Evolutionary conservation across 805 yeast species (phyloP), one percentile per base, ranked within the genome.

Genomic region (Blastobotrys robertii): DNA sequence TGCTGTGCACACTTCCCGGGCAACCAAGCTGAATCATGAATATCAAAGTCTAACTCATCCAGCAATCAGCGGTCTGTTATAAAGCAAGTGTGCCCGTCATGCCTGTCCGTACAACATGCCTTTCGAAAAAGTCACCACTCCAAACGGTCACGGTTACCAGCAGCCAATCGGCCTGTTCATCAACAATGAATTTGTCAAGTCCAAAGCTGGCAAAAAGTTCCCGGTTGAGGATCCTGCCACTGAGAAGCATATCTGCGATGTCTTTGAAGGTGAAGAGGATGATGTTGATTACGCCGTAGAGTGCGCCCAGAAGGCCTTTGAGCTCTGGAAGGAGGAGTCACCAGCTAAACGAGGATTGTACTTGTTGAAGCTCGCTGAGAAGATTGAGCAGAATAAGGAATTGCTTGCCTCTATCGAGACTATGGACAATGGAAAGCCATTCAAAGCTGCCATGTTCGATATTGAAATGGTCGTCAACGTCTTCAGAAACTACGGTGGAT

Each of bases 81-180:
- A n/a, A n/a, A n/a, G n/a, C n/a, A n/a, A n/a, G n/a, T n/a, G n/a
- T n/a, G n/a, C n/a, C n/a, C n/a, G n/a, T n/a, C n/a, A n/a, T n/a
- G n/a, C n/a, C n/a, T n/a, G n/a, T n/a, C n/a, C n/a, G n/a, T n/a
- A n/a, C n/a, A 31, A 31, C 7, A 33, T 33, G 35, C 12, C 16
- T 8, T 33, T 29, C 4, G 29, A 15, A 9, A 19, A 65, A 31
- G 62, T 81, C 50, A 72, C 70, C 8, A 65, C 79, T 46, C 87
- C 88, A 49, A 80, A 77, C 50, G 88, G 88, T 25, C 51, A 66
- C 29, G 65, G 69, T 30, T 82, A 81, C 58, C 70, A 76, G 41
- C 94, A 84, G 67, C 95, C 95, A 54, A 79, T 83, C 8, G 95
- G 95, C 50, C 66, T 87, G 52, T 88, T 84, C 72, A 84, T 88